Percentiles rank a stretch among this genome's conserved stretches.
These are phyloP conservation scores for Aspergillus uvarum DNA, from an alignment of 2,329 filamentous ascomycete genomes.

Conservation along the genomic window DNA sequence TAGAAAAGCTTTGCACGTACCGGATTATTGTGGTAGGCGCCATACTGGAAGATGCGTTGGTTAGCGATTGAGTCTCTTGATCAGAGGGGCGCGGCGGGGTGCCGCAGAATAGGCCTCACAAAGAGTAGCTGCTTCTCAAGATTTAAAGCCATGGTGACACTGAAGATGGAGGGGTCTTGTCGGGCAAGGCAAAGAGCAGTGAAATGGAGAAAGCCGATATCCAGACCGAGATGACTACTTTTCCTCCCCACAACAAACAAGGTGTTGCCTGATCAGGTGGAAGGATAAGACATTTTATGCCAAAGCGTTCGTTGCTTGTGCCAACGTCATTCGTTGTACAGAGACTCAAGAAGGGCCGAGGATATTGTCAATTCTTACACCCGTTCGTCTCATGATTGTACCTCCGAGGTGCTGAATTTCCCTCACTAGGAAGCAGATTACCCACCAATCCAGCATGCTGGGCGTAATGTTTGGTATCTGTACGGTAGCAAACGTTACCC, in stretches of 20 bases:
- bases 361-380: constrained; percentile 8
- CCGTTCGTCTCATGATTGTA: neutral
- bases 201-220: neutral
- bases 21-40: constrained; percentile 64
- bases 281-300: constrained; percentile 14
- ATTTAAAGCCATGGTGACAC: constrained; percentile 50
- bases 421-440: neutral
- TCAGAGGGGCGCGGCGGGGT: neutral
- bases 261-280: constrained; percentile 17
- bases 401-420: neutral
- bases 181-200: neutral
- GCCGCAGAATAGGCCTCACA: constrained; percentile 47
- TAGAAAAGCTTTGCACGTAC: constrained; percentile 41
- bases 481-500: neutral
- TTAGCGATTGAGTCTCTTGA: constrained; percentile 13
- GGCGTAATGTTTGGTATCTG: neutral
- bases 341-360: constrained; percentile 5
- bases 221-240: neutral
- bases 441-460: neutral
- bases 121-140: constrained; percentile 67
- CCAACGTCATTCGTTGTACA: constrained; percentile 15
- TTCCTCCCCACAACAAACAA: neutral
- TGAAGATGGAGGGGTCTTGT: neutral
- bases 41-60: constrained; percentile 53
- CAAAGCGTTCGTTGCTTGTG: neutral